Evolutionary conservation across 1,139 yeast genomes (phyloP), one percentile per base, ranked within the genome.

Genomic region (Keqinozyma sinolaborantium): DNA sequence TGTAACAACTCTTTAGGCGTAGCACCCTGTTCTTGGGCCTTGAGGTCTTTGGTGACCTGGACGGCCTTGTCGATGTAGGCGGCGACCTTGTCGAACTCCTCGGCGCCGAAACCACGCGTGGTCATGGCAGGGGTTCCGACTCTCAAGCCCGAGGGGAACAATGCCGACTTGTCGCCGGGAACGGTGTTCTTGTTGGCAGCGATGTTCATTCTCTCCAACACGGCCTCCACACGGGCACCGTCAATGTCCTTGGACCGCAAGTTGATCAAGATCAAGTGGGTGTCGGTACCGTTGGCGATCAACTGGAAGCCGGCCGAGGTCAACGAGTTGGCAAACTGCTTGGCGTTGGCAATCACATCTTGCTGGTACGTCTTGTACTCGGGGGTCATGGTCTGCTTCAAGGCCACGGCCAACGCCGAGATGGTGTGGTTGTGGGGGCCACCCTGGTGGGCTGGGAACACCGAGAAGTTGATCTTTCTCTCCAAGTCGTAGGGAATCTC

Each of bases 41-140:
- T 82, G 55, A 83, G 68, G 23, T 68, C 70, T 36, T 71, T 58
- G 13, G 90, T 72, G 41, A 83, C 65, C 16, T 78, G 74, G 39
- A 85, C 94, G 19, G 96, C 95, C 47, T 65, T 67, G 54, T 83
- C 83, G 56, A 90, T 82, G 68, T 77, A 87, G 37, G 72, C 76
- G 16, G 90, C 85, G 36, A 90, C 92, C 55, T 77, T 73, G 43
- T 70, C 78, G 50, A 90, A 90, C 51, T 90, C 97, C 29, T 64
- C 73, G 41, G 75, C 77, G 27, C 83, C 82, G 51, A 90, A 83
- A 18, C 97, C 97, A 71, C 97, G 83, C 32, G 97, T 87, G 42
- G 97, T 84, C 97, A 90, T 90, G 37, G 97, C 97, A 36, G 97
- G 97, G 28, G 97, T 86, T 48, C 97, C 97, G 38, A 90, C 87